Base-by-base conservation (phyloP, 768 basidiomycete genomes). In the Boletus vinaceobasis region DNA sequence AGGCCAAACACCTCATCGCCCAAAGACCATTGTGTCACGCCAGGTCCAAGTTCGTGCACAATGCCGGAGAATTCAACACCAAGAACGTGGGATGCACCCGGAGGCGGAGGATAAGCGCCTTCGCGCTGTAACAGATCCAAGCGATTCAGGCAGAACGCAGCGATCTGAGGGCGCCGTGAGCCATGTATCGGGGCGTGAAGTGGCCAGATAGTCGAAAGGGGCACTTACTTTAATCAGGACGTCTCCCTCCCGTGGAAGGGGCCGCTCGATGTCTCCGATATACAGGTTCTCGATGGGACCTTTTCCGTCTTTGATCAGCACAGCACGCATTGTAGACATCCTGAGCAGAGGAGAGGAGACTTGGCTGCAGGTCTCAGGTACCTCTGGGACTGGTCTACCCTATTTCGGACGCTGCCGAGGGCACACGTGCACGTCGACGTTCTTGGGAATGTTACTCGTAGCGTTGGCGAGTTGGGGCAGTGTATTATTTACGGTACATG, bases 11-110 rank as follows among this genome's bases (percentile, higher is more conserved):
- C 89, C 65, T 89, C 85, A 59, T 90, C 86, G 5, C 81, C 83
- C 26, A 80, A 63, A 59, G 79, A 75, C 80, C 84, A 90, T 42
- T 71, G 70, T 31, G 75, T 74, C 10, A 79, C 79, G 29, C 69
- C 74, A 15, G 74, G 63, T 0, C 86, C 86, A 14, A 87, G 59
- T 45, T 80, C 75, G 36, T 76, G 72, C 45, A 93, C 77, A 3
- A 65, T 67, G 6, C 91, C 90, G 23, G 91, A 83, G 67, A 95
- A 96, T 70, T 96, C 94, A 42, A 93, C 88, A 4, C 94, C 93
- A 9, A 95, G 77, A 65, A 94, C 86, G 7, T 77, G 71, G 35
- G 87, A 85, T 19, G 83, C 80, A 39, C 86, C 87, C n/a, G 85
- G 77, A 31, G 93, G 92, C n/a, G 79, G 72, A 17, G 89, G 86